Conservation (phyloP, 1,139 yeast species). For the Pichia sp. region DNA sequence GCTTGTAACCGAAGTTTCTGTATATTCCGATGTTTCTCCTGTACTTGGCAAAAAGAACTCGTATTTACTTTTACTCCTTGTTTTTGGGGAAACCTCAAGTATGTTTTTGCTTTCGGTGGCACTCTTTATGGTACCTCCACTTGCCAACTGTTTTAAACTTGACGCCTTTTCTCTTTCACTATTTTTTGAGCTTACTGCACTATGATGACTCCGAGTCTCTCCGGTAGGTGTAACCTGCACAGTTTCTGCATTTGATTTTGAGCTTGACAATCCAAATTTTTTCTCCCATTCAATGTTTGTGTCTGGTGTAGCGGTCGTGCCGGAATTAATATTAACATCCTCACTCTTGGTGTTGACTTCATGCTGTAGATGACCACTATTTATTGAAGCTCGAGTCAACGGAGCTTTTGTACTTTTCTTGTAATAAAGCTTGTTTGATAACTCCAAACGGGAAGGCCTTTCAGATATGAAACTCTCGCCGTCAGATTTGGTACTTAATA, state of each 20-base stretch:
- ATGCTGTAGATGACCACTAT: not conserved
- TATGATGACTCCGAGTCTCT: not conserved
- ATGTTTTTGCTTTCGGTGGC: not conserved
- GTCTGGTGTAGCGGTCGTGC: not conserved
- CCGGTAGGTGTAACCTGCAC: not conserved
- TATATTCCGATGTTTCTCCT: not conserved
- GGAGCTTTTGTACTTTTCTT: not conserved
- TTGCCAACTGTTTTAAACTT: not conserved
- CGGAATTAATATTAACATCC: not conserved
- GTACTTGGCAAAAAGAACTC: constrained; percentile 5
- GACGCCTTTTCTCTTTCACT: not conserved
- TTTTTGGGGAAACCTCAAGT: not conserved
- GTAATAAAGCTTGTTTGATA: not conserved
- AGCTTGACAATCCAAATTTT: constrained; percentile 9
- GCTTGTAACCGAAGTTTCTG: not conserved
- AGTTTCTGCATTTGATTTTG: not conserved
- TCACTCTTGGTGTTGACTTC: not conserved
- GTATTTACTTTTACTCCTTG: not conserved
- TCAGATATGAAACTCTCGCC: not conserved
- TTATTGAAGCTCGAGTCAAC: not conserved
- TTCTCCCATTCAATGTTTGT: constrained; percentile 9
- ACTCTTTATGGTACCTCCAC: not conserved
- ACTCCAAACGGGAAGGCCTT: not conserved
- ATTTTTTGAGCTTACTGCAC: not conserved
- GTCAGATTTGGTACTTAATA: not conserved